phyloP scores from a whole-genome alignment of 2,329 filamentous ascomycete species.

The Talaromyces amestolkiae region DNA sequence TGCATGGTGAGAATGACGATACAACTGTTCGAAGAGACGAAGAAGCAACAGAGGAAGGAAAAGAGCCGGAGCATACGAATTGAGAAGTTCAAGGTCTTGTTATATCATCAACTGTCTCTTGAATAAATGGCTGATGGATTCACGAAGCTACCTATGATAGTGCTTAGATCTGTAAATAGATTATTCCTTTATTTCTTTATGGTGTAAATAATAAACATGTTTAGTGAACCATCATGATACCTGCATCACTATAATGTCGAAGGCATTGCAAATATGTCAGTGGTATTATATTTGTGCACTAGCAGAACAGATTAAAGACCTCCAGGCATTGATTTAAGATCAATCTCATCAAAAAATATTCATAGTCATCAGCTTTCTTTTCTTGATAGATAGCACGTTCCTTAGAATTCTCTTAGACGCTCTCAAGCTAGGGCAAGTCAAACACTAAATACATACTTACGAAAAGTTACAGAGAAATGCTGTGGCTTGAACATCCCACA shows the following conservation, averaged over 20 bases:
- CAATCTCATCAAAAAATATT: not conserved
- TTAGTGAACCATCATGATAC: too few species aligned
- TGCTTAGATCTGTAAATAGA: not conserved
- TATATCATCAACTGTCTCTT: not conserved
- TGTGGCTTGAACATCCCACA: not conserved
- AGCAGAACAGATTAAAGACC: too few species aligned
- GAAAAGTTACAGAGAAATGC: not conserved
- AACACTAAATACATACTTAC: not conserved
- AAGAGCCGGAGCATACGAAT: not conserved
- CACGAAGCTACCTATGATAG: not conserved
- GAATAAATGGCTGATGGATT: not conserved
- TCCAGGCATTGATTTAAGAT: not conserved
- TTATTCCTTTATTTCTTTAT: not conserved
- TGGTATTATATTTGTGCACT: not conserved
- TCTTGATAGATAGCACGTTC: not conserved
- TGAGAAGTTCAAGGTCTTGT: not conserved
- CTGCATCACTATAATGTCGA: too few species aligned
- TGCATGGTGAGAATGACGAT: not conserved
- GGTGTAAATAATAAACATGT: too few species aligned
- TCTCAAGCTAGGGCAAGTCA: not conserved
- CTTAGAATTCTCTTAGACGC: not conserved
- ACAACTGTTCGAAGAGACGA: not conserved
- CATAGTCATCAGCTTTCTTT: not conserved
- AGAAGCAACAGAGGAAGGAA: not conserved
- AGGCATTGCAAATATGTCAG: too few species aligned